A percentile compares a stretch with the other conserved stretches of the same genome.
Evolutionary conservation across 306 rosid genomes (phyloP).

Genomic region (Fragaria nilgerrensis): DNA sequence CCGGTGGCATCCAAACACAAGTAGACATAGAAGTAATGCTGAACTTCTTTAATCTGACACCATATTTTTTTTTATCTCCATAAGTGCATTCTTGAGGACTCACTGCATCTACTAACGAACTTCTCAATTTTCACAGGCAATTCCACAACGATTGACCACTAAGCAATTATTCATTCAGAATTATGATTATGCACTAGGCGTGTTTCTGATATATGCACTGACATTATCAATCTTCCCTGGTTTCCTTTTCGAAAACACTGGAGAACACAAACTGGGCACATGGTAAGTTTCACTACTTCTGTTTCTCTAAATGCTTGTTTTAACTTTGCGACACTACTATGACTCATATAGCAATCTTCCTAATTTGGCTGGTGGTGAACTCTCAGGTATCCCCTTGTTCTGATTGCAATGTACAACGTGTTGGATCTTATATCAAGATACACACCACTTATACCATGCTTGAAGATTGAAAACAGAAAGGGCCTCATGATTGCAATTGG

Average conservation of each 20-base stretch:
- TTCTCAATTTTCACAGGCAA: conserved; percentile 34
- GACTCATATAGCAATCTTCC: not conserved
- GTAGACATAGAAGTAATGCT: conserved; percentile 37
- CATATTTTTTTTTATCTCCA: not conserved
- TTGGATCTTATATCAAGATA: conserved; percentile 64
- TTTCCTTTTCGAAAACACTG: conserved; percentile 81
- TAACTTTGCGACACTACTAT: not conserved
- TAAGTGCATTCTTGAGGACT: not conserved
- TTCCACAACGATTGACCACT: conserved; percentile 44
- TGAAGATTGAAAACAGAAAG: conserved; percentile 72
- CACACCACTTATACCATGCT: conserved; percentile 52
- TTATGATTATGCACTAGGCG: conserved; percentile 52
- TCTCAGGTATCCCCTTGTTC: conserved; percentile 70
- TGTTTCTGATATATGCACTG: conserved; percentile 54
- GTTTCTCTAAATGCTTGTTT: not conserved
- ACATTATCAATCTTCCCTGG: conserved; percentile 88
- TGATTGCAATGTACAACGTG: conserved; percentile 61
- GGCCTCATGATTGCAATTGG: conserved; percentile 43
- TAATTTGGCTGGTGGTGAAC: conserved; percentile 10
- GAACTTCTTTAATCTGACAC: not conserved
- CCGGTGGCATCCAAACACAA: conserved; percentile 54
- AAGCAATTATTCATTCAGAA: conserved; percentile 50
- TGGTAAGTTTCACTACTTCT: conserved; percentile 44
- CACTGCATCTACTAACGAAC: not conserved
- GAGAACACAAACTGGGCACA: conserved; percentile 65